Conservation (phyloP, 176 grass and related monocot genomes). For the Rhipidocladum racemiflorum region DNA sequence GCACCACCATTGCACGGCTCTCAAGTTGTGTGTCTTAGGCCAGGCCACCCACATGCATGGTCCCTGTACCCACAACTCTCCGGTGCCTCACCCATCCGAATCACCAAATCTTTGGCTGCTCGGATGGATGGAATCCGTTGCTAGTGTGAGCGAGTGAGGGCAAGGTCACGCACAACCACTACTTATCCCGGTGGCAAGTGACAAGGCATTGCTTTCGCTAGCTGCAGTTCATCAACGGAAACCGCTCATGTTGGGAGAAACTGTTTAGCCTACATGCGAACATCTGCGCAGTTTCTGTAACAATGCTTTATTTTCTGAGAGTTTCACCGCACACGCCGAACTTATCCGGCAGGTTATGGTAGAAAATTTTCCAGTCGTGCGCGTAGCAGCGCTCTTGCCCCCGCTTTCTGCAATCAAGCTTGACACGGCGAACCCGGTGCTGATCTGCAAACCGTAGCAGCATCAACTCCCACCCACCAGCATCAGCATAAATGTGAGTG, state of each 20-base stretch:
- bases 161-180: slow-evolving; percentile 27
- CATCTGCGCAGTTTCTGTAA: not conserved
- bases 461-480: not conserved
- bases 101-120: slow-evolving; percentile 25
- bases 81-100: not conserved
- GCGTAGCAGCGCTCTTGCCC: not conserved
- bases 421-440: not conserved
- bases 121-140: slow-evolving; percentile 2
- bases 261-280: not conserved
- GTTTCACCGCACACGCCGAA: not conserved
- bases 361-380: not conserved
- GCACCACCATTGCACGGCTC: not conserved
- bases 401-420: not conserved
- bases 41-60: slow-evolving; percentile 35
- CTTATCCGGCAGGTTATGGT: not conserved
- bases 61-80: not conserved
- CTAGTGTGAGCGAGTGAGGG: slow-evolving; percentile 7
- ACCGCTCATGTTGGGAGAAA: not conserved
- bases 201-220: not conserved
- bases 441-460: not conserved
- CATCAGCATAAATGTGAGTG: slow-evolving; percentile 10
- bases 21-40: slow-evolving; percentile 14
- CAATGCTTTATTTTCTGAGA: not conserved
- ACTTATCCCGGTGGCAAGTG: not conserved
- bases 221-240: not conserved